These are phyloP conservation scores for Suillus plorans DNA, from an alignment of 768 basidiomycete species.

Conservation along the genomic window DNA sequence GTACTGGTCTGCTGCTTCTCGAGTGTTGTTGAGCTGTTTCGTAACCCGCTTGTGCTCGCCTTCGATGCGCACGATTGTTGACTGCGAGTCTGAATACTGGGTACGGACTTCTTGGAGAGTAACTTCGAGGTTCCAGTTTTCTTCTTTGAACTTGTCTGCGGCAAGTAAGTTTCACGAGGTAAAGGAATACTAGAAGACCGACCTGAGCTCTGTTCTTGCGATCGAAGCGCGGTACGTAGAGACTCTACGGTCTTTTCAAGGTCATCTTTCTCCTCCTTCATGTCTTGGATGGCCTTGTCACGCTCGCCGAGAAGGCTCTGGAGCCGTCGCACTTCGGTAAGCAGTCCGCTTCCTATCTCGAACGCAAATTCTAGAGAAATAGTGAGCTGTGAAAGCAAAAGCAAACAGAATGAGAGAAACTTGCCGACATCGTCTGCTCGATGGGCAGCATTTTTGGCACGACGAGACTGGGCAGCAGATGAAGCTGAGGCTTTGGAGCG, in stretches of 20 bases:
- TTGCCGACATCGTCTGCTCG: conserved; percentile 85
- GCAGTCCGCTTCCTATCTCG: conserved; percentile 91
- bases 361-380: conserved; percentile 83
- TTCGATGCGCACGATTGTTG: conserved; percentile 68
- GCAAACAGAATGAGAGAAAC: conserved; percentile 25
- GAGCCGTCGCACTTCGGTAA: conserved; percentile 88
- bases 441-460: conserved; percentile 90
- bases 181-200: conserved; percentile 20
- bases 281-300: conserved; percentile 89
- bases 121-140: conserved; percentile 99
- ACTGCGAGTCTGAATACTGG: conserved; percentile 64
- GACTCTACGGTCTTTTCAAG: conserved; percentile 77
- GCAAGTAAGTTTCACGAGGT: background rate
- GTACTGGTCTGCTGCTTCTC: conserved; percentile 78
- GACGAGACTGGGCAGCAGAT: conserved; percentile 78
- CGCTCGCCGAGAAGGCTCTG: conserved; percentile 90
- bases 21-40: conserved; percentile 66
- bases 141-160: conserved; percentile 92
- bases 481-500: conserved; percentile 64
- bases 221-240: conserved; percentile 68
- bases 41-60: conserved; percentile 81
- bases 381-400: conserved; percentile 15
- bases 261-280: conserved; percentile 91
- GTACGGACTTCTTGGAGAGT: conserved; percentile 81
- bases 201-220: conserved; percentile 84